Evolutionary conservation across 768 basidiomycete genomes (phyloP).

Genomic region (Tylopilus subfusipes): DNA sequence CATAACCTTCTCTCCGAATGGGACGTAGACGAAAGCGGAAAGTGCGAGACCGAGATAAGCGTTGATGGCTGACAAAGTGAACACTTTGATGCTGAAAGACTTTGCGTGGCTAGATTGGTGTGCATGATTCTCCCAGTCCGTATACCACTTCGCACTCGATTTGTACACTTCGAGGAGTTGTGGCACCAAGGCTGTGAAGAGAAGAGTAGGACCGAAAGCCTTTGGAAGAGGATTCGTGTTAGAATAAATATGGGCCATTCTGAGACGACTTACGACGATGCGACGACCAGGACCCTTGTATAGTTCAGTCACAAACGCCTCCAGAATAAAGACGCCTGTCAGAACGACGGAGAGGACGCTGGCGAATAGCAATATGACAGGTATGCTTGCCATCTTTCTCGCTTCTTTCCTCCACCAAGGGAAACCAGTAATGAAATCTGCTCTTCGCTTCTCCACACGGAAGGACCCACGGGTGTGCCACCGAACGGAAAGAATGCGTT

Average conservation of each 20-base stretch:
- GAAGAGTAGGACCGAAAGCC: slow-evolving; percentile 78
- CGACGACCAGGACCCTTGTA: slow-evolving; percentile 86
- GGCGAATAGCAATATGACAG: slow-evolving; percentile 72
- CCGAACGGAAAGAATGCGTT: slow-evolving; percentile 76
- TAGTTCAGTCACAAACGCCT: slow-evolving; percentile 84
- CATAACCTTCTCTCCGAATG: slow-evolving; percentile 87
- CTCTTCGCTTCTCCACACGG: slow-evolving; percentile 70
- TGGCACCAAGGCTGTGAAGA: slow-evolving; percentile 81
- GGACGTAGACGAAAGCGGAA: slow-evolving; percentile 94
- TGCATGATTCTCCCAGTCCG: slow-evolving; percentile 89
- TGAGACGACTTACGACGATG: slow-evolving; percentile 57
- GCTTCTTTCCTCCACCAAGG: slow-evolving; percentile 75
- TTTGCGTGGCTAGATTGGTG: slow-evolving; percentile 73
- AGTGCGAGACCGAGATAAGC: slow-evolving; percentile 90
- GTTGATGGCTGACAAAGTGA: slow-evolving; percentile 82
- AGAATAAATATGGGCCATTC: background rate
- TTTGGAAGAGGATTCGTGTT: slow-evolving; percentile 26
- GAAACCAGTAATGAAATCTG: slow-evolving; percentile 51
- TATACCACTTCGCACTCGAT: slow-evolving; percentile 60
- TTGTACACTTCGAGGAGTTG: slow-evolving; percentile 74
- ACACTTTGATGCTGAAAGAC: slow-evolving; percentile 87
- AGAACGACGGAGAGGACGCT: slow-evolving; percentile 64
- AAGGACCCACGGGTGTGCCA: slow-evolving; percentile 80
- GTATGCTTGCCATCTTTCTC: slow-evolving; percentile 63
- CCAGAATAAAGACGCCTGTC: slow-evolving; percentile 80